Evolutionary conservation across 176 grass and related monocot species (phyloP).

Genomic region (Carex pumila): DNA sequence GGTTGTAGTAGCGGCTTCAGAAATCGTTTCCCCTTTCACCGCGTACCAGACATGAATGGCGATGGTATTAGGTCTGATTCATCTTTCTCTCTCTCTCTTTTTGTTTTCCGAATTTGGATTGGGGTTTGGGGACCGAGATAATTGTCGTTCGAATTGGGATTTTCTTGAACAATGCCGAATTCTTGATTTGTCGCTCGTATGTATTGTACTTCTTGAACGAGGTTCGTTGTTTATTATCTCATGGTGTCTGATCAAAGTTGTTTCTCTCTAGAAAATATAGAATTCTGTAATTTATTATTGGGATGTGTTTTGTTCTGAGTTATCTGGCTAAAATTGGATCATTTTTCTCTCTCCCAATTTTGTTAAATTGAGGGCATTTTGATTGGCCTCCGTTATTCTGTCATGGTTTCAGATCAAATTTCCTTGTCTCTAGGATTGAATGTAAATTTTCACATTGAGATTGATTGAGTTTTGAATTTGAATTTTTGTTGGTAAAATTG

Average conservation of each 20-base stretch:
- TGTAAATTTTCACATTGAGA: background rate
- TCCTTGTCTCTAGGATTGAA: background rate
- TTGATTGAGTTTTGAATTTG: background rate
- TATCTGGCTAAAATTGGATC: too few relatives aligned
- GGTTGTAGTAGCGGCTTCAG: background rate
- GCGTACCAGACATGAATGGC: background rate
- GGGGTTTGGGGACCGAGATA: background rate
- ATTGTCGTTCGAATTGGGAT: background rate
- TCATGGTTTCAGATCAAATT: background rate
- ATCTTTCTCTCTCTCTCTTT: background rate
- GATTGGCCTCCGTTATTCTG: background rate
- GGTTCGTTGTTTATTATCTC: background rate
- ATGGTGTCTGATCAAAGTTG: background rate
- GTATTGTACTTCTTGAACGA: background rate
- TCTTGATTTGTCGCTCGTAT: background rate
- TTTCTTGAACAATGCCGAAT: background rate
- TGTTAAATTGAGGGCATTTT: background rate
- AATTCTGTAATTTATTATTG: background rate
- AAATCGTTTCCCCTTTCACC: background rate
- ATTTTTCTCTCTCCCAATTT: too few relatives aligned
- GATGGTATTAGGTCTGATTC: background rate
- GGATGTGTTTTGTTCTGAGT: background rate
- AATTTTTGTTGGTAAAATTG: background rate
- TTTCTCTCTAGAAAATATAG: background rate
- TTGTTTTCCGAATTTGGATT: background rate